Evolutionary conservation across 2,329 filamentous ascomycete genomes (phyloP), one percentile per base, ranked within the genome.

Genomic region (Hypoxylon rubiginosum): DNA sequence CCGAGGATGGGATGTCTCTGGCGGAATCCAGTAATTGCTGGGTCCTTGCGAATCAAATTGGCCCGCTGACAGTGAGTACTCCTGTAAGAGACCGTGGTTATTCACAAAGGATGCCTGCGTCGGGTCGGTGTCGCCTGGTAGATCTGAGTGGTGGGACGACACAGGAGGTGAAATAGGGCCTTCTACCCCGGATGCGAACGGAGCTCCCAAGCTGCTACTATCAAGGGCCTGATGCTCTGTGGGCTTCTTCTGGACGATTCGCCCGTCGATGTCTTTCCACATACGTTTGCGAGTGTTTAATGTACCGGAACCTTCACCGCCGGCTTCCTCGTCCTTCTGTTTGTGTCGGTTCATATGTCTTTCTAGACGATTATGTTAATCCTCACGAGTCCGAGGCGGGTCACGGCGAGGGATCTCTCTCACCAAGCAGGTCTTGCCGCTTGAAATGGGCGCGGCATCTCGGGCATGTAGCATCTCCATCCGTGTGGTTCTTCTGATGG

Each of bases 381-480:
- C 52, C 39, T n/a, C 52, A 32, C 32, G 13, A 61, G 39, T 15
- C 24, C 28, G 15, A 48, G 17, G 26, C n/a, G 32, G 17, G 17
- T 10, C 36, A 19, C 26, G 26, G 39, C 48, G 46, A 19, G 10
- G 28, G 48, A 28, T 30, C 48, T 32, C n/a, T 64, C 81, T 77
- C 78, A 86, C 86, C 84, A 61, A 88, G 76, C 45, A 90, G 77
- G 75, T 90, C 88, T 26, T 83, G 85, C 48, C 88, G 82, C 71
- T 87, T 86, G 75, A 90, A 90, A 72, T 88, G 86, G 28, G 86
- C 86, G 61, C 83, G 82, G 67, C 88, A 91, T 71, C 88, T 79
- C 53, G 83, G 76, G 71, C 88, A 90, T 3, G 86, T 88, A 64
- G 82, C 83, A 46, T 85, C 83, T 0, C 82, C 82, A 30, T 80